Evolutionary conservation across 2,329 filamentous ascomycete species (phyloP), one percentile per base, ranked within the genome.

Genomic region (Pseudopithomyces chartarum): DNA sequence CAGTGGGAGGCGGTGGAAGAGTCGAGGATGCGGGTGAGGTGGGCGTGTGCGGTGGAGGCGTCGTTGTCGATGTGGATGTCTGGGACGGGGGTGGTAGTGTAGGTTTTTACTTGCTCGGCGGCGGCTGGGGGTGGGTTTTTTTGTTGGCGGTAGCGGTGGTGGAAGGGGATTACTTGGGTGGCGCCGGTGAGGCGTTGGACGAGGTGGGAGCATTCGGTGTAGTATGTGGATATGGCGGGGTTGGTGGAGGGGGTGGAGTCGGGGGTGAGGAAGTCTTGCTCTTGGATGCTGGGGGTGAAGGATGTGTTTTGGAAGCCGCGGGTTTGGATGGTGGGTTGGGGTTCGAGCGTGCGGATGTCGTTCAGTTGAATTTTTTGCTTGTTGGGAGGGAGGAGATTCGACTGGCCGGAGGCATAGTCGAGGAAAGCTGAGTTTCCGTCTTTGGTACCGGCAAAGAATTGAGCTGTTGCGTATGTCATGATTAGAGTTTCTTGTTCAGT

Each of bases 1-100:
- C 50, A 52, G 26, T 22, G 17, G 13, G 39, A 8, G 6, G 40
- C 50, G 19, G 33, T 32, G 10, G 26, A 6, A 11, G 17, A 1
- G 12, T 22, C 22, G 8, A 52, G 40, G 12, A 38, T 11, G 15
- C 50, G 50, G 1, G 22, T 3, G 29, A 52, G 42, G 26, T 52
- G 39, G 5, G 42, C 39, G 20, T 34, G 32, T 13, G 50, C 50
- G 29, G 50, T 52, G 29, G 13, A 19, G 8, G 29, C 19, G 42
- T 52, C 50, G 50, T 52, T 52, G 50, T 52, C 50, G 32, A 52
- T 52, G 50, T 52, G 50, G 19, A 52, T 44, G 23, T 52, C 42
- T n/a, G 50, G 50, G 7, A 52, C 39, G 19, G 50, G 50, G 17
- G 29, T 45, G 6, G 39, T 52, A 12, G 50, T 26, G 40, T 44